Percentiles rank a stretch among this genome's conserved stretches.
Conservation (phyloP, 2,329 filamentous ascomycete species). For the Cladophialophora exuberans region DNA sequence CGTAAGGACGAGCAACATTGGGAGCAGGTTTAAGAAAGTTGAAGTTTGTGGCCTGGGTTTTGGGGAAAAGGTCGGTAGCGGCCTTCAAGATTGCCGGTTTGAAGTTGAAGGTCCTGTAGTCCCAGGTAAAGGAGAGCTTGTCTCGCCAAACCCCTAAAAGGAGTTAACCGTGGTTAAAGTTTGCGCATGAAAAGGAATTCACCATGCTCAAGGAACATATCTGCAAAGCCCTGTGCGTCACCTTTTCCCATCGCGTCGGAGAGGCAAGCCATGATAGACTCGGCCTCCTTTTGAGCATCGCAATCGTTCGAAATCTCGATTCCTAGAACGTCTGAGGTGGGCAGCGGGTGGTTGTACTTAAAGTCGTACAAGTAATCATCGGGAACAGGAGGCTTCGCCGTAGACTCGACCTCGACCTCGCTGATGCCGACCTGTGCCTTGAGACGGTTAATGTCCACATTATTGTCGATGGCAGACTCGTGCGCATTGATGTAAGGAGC, state of each 20-base stretch:
- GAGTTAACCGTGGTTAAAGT: too few relatives aligned
- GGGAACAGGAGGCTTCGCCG: constrained; percentile 36
- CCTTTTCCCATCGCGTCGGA: constrained; percentile 25
- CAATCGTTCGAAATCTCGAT: constrained; percentile 36
- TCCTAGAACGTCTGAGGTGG: constrained; percentile 37
- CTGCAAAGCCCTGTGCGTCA: constrained; percentile 33
- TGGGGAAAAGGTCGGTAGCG: constrained; percentile 39
- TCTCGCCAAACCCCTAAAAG: constrained; percentile 43
- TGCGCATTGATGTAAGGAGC: background rate
- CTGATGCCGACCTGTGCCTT: constrained; percentile 11
- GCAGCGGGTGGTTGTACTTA: constrained; percentile 45
- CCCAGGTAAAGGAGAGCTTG: constrained; percentile 43
- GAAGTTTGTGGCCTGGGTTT: constrained; percentile 37
- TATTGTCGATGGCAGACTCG: background rate
- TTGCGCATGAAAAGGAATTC: constrained; percentile 14
- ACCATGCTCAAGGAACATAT: constrained; percentile 35
- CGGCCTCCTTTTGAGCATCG: constrained; percentile 20
- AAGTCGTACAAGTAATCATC: constrained; percentile 49
- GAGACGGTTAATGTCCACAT: constrained; percentile 8
- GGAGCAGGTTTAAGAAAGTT: constrained; percentile 33
- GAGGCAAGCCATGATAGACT: constrained; percentile 21
- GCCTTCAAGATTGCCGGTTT: constrained; percentile 37
- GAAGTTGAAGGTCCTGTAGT: constrained; percentile 44
- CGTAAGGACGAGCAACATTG: constrained; percentile 35
- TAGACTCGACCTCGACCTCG: constrained; percentile 13